Conservation (phyloP, 257 asterid genomes). For the Ocimum tenuiflorum region DNA sequence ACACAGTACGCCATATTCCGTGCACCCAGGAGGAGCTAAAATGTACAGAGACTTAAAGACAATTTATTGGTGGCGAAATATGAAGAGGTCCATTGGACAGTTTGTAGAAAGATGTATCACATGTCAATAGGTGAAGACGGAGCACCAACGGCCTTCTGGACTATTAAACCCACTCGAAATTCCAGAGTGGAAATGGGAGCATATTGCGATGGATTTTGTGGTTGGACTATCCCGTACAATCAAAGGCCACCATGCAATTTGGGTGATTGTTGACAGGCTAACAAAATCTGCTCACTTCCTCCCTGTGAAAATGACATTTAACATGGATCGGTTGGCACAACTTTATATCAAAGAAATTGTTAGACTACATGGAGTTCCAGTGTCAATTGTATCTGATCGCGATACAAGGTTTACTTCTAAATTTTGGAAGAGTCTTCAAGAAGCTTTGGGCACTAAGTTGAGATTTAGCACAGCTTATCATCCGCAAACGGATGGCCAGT, state of each 20-base stretch:
- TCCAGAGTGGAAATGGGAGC: neutral
- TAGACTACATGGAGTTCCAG: neutral
- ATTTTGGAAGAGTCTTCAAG: neutral
- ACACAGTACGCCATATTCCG: neutral
- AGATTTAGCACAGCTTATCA: neutral
- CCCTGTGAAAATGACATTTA: neutral
- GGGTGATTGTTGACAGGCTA: neutral
- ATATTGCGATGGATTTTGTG: neutral
- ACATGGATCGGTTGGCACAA: neutral
- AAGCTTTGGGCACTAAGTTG: neutral
- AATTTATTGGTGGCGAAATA: neutral
- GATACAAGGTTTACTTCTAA: neutral
- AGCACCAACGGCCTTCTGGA: neutral
- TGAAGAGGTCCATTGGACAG: neutral
- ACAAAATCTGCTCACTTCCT: neutral
- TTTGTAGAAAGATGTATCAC: neutral
- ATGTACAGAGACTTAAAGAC: neutral
- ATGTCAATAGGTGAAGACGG: neutral
- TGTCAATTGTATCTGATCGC: neutral
- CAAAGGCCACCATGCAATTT: neutral
- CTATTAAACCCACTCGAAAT: neutral
- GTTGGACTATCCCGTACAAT: neutral
- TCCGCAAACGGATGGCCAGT: neutral
- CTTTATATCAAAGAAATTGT: neutral
- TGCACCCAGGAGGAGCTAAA: neutral